A percentile compares a stretch with the other conserved stretches of the same genome.
phyloP scores from a whole-genome alignment of 1,139 yeast genomes.

The Zygotorulaspora mrakii region DNA sequence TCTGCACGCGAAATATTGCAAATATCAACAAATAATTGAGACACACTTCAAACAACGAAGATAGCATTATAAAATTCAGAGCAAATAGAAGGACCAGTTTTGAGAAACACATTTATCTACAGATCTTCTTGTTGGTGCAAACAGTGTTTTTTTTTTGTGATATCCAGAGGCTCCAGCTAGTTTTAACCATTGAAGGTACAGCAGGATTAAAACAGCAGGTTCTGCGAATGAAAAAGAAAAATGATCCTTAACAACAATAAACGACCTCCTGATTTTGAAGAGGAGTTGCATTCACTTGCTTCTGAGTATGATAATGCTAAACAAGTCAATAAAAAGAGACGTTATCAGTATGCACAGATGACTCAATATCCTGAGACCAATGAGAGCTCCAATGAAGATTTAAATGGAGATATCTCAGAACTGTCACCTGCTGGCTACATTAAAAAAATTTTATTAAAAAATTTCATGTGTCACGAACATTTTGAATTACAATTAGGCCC shows the following conservation, averaged over 20 bases:
- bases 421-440: conserved; percentile 41
- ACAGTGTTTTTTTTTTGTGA: too few relatives aligned
- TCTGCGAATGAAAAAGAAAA: not conserved
- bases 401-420: conserved; percentile 13
- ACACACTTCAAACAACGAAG: not conserved
- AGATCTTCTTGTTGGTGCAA: too few relatives aligned
- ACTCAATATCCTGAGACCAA: conserved; percentile 25
- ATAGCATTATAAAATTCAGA: too few relatives aligned
- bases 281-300: conserved; percentile 18
- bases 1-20: not conserved
- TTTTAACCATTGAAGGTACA: too few relatives aligned
- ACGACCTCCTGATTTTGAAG: conserved; percentile 5
- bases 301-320: conserved; percentile 14
- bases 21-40: not conserved
- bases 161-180: too few relatives aligned
- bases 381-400: conserved; percentile 5
- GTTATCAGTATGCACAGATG: conserved; percentile 29
- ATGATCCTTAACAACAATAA: not conserved
- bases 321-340: conserved; percentile 19
- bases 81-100: too few relatives aligned
- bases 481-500: conserved; percentile 78
- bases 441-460: conserved; percentile 52
- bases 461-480: conserved; percentile 83
- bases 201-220: not conserved
- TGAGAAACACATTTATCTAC: too few relatives aligned